These are phyloP conservation scores for Pluteus cervinus DNA, from an alignment of 768 basidiomycete species.

Conservation along the genomic window DNA sequence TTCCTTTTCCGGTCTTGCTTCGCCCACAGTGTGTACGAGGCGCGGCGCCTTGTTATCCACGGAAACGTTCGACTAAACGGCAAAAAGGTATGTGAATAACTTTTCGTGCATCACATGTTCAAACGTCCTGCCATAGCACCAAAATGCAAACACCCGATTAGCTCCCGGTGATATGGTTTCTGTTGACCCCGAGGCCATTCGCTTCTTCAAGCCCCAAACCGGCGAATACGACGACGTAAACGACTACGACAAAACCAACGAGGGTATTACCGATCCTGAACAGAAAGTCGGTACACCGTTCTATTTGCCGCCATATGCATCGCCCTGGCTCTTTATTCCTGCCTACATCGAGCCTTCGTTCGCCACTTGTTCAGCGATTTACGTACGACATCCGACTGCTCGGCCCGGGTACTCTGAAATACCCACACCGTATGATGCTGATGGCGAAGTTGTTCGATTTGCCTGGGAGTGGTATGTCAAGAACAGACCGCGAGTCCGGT, in stretches of 20 bases:
- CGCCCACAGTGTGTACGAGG: constrained; percentile 84
- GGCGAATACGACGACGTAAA: constrained; percentile 30
- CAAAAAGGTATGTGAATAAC: constrained; percentile 60
- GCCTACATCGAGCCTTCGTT: constrained; percentile 74
- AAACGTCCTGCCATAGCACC: constrained; percentile 45
- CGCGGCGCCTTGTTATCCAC: constrained; percentile 78
- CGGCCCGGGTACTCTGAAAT: constrained; percentile 95
- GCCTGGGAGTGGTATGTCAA: constrained; percentile 96
- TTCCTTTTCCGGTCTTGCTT: constrained; percentile 89
- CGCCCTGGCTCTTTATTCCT: constrained; percentile 92
- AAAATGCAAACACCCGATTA: constrained; percentile 78
- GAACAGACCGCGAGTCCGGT: constrained; percentile 61
- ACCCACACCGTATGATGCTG: constrained; percentile 92
- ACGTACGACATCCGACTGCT: constrained; percentile 88
- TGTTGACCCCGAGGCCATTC: constrained; percentile 76
- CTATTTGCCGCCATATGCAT: constrained; percentile 78
- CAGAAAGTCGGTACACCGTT: constrained; percentile 51
- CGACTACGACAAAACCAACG: constrained; percentile 11
- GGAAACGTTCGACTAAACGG: constrained; percentile 89
- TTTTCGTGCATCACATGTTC: neutral
- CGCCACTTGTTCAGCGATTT: constrained; percentile 8
- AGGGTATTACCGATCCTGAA: neutral
- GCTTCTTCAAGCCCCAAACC: constrained; percentile 50
- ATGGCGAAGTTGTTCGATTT: constrained; percentile 85
- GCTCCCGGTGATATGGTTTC: constrained; percentile 94